Evolutionary conservation across 2,329 filamentous ascomycete genomes (phyloP).

Genomic region (Ramularia endophylla): DNA sequence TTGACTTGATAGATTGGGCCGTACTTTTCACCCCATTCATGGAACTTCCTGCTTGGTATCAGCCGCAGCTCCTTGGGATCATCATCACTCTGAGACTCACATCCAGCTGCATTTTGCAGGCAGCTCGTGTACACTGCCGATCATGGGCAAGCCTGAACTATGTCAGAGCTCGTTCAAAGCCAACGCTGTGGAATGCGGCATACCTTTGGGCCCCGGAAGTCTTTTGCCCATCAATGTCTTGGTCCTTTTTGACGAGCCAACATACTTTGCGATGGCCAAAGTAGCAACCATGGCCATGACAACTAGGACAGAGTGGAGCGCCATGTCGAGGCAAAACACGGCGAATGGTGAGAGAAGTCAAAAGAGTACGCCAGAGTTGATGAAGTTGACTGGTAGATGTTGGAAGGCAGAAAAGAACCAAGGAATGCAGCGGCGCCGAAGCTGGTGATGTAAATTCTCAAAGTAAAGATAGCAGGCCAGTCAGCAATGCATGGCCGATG

Average conservation of each 20-base stretch:
- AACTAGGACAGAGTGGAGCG: constrained; percentile 14
- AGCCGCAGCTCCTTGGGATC: constrained; percentile 8
- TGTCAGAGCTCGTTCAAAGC: not conserved
- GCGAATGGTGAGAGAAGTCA: too few species aligned
- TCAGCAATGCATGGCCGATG: too few species aligned
- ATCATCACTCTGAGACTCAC: too few species aligned
- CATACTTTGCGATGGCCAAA: constrained; percentile 19
- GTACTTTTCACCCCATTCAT: constrained; percentile 5
- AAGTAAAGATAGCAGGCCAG: too few species aligned
- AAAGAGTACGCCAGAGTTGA: too few species aligned
- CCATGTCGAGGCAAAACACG: constrained; percentile 8
- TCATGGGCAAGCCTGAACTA: constrained; percentile 33
- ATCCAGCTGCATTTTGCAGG: constrained; percentile 9
- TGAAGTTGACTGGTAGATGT: too few species aligned
- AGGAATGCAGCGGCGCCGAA: too few species aligned
- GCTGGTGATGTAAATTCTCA: too few species aligned
- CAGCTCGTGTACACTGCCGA: constrained; percentile 8
- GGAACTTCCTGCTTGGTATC: constrained; percentile 1
- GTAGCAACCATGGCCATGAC: constrained; percentile 24
- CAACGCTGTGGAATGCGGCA: not conserved
- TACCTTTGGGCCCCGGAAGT: constrained; percentile 24
- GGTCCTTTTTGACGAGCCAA: constrained; percentile 5
- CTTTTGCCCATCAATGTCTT: constrained; percentile 7
- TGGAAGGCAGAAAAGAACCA: too few species aligned
- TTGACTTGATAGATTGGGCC: constrained; percentile 41